Percentiles rank a stretch among this genome's conserved stretches.
Evolutionary conservation across 495 filamentous ascomycete genomes (phyloP).

Genomic region (Penicillium taxi): DNA sequence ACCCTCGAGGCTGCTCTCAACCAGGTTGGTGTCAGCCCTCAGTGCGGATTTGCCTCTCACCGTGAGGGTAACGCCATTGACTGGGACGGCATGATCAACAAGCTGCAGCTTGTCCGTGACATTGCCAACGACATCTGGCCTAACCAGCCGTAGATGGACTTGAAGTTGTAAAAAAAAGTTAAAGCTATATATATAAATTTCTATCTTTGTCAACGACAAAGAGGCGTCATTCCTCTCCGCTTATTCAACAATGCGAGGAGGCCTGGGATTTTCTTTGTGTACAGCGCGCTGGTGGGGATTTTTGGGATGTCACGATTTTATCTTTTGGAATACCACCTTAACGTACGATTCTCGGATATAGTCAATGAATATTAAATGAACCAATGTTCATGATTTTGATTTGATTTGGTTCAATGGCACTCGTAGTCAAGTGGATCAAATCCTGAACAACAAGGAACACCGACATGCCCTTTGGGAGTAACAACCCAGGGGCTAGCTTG

Average conservation of each 20-base stretch:
- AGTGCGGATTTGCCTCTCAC: conserved; percentile 75
- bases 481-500: no score
- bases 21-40: conserved; percentile 62
- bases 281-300: conserved; percentile 7
- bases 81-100: conserved; percentile 60
- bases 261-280: conserved; percentile 9
- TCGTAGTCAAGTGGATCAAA: no score
- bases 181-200: conserved; percentile 9
- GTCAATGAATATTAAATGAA: conserved; percentile 9
- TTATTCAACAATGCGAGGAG: conserved; percentile 17
- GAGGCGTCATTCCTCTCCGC: conserved; percentile 5
- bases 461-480: no score
- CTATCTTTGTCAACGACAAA: conserved; percentile 9
- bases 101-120: conserved; percentile 57
- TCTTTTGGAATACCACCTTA: conserved; percentile 13
- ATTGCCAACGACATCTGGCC: conserved; percentile 68
- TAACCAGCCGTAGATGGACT: conserved; percentile 43
- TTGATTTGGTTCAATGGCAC: no score
- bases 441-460: no score
- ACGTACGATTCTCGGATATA: conserved; percentile 15
- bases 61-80: conserved; percentile 58
- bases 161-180: background rate
- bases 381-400: conserved; percentile 3
- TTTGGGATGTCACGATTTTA: conserved; percentile 10
- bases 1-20: conserved; percentile 57